These are phyloP conservation scores for Paramecium sexaurelia DNA, from an alignment of 73 alveolate species.

Conservation along the genomic window DNA sequence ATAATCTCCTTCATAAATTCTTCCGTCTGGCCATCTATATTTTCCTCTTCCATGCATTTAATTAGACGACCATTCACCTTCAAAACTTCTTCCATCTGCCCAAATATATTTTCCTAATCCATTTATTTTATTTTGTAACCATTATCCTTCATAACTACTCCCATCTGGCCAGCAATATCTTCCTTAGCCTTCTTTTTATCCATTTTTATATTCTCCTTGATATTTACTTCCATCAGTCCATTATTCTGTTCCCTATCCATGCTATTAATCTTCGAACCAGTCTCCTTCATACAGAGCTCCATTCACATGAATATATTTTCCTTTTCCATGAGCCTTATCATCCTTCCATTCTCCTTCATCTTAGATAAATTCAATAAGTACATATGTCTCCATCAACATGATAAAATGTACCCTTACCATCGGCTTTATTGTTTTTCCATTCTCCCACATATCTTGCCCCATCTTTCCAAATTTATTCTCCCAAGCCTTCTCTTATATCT, in stretches of 20 bases:
- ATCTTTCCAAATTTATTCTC: constrained; percentile 73
- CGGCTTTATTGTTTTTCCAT: constrained; percentile 74
- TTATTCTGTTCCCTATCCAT: constrained; percentile 72
- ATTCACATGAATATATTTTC: constrained; percentile 62
- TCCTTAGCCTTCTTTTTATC: constrained; percentile 80
- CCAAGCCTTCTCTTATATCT: constrained; percentile 70
- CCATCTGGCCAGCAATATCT: constrained; percentile 75
- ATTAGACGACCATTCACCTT: constrained; percentile 67
- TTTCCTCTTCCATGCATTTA: constrained; percentile 79
- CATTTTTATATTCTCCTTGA: constrained; percentile 77
- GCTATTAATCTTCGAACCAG: constrained; percentile 75
- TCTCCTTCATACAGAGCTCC: constrained; percentile 72
- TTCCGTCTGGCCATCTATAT: constrained; percentile 81
- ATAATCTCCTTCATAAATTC: constrained; percentile 80
- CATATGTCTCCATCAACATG: constrained; percentile 71
- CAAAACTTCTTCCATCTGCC: constrained; percentile 74
- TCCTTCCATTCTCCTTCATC: constrained; percentile 68
- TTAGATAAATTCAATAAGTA: background rate
- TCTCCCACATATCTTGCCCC: constrained; percentile 76
- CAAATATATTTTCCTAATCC: constrained; percentile 57
- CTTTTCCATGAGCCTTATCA: constrained; percentile 69
- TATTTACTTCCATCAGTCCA: constrained; percentile 78
- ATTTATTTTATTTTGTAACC: constrained; percentile 52
- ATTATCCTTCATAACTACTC: constrained; percentile 72
- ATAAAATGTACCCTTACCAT: constrained; percentile 66